phyloP scores from a whole-genome alignment of 768 basidiomycete species.

The Boletus eberwhitei region DNA sequence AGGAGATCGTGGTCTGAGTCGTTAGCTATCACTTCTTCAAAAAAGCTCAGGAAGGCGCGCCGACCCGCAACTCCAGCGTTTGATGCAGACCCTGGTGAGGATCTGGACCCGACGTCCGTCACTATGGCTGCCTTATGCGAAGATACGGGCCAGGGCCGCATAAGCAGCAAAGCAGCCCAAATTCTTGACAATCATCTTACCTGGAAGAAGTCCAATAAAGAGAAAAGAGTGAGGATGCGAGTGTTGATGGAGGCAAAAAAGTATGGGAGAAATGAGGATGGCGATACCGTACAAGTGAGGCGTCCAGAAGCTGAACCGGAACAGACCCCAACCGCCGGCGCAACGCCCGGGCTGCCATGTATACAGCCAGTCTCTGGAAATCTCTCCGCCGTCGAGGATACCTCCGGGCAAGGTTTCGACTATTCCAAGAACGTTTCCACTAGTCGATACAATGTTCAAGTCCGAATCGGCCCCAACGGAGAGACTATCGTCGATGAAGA shows the following conservation, averaged over 20 bases:
- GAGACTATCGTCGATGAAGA: conserved; percentile 86
- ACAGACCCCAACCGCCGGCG: conserved; percentile 1
- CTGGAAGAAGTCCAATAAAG: conserved; percentile 68
- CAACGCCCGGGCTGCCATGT: conserved; percentile 12
- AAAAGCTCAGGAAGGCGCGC: conserved; percentile 37
- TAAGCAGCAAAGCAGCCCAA: conserved; percentile 73
- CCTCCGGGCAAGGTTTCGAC: conserved; percentile 62
- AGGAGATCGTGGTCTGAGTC: conserved; percentile 20
- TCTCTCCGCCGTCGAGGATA: conserved; percentile 31
- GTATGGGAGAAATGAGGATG: conserved; percentile 59
- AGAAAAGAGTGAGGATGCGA: conserved; percentile 63
- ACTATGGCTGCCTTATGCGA: conserved; percentile 79
- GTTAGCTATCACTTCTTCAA: conserved; percentile 15
- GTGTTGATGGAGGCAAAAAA: conserved; percentile 69
- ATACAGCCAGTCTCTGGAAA: conserved; percentile 16
- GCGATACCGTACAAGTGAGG: conserved; percentile 28
- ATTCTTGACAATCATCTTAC: conserved; percentile 66
- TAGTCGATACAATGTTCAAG: conserved; percentile 79
- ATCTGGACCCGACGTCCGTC: conserved; percentile 76
- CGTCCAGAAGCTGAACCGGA: conserved; percentile 11
- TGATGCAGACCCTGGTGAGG: conserved; percentile 67
- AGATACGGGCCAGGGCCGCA: conserved; percentile 74
- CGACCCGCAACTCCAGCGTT: conserved; percentile 53
- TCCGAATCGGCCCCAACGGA: conserved; percentile 84
- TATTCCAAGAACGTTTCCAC: conserved; percentile 62